These are phyloP conservation scores for Colletotrichum graminicola DNA, from an alignment of 2,329 filamentous ascomycete species.

Conservation along the genomic window DNA sequence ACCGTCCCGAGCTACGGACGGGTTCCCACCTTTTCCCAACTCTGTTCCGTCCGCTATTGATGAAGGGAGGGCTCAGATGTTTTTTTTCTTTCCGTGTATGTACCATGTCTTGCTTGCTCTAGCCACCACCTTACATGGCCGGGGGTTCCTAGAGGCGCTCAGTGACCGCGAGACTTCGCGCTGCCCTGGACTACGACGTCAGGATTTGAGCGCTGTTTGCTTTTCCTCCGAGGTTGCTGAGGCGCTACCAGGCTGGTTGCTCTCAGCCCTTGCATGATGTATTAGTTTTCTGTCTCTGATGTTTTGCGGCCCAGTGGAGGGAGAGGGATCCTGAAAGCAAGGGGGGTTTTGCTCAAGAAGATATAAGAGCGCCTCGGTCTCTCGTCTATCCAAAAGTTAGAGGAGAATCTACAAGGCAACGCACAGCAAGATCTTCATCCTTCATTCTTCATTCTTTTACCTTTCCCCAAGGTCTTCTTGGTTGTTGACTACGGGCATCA, in stretches of 20 bases:
- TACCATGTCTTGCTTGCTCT: background rate
- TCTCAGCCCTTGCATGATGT: slow-evolving; percentile 26
- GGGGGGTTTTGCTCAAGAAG: background rate
- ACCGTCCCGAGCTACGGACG: slow-evolving; percentile 6
- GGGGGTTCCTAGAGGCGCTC: background rate
- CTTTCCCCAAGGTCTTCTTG: background rate
- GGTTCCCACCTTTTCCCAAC: background rate
- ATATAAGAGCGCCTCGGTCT: slow-evolving; percentile 2
- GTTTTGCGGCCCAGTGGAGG: background rate
- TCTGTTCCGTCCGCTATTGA: too few relatives aligned
- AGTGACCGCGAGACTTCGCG: slow-evolving; percentile 21
- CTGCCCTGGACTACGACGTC: slow-evolving; percentile 20
- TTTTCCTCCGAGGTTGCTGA: slow-evolving; percentile 30
- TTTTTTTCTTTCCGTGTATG: background rate
- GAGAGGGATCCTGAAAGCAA: background rate
- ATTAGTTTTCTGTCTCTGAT: background rate
- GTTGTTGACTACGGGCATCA: background rate
- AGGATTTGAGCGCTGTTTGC: slow-evolving; percentile 22
- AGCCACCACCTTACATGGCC: background rate
- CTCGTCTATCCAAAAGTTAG: background rate
- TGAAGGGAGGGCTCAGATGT: slow-evolving; percentile 17
- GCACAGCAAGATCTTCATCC: background rate
- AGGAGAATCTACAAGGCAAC: background rate
- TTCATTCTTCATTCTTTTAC: background rate
- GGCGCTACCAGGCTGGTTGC: slow-evolving; percentile 15